phyloP scores from a whole-genome alignment of 2,329 filamentous ascomycete genomes.

The Phaeosphaeria sp. region DNA sequence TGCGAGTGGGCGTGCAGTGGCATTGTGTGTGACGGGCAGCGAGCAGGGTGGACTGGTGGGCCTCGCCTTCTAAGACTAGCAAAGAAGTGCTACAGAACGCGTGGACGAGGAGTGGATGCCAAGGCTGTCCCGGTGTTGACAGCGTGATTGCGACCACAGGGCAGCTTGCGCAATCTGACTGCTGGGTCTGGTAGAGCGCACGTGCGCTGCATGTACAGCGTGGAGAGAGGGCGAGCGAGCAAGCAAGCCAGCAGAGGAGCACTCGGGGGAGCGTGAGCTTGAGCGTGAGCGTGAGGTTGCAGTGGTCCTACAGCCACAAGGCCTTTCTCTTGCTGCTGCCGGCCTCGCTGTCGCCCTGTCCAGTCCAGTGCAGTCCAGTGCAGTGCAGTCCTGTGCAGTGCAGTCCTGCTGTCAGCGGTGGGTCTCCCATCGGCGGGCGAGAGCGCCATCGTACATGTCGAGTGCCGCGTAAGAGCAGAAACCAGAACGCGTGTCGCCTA shows the following conservation, averaged over 20 bases:
- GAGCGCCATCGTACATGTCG: too few relatives aligned
- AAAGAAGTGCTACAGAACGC: conserved; percentile 2
- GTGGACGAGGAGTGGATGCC: conserved; percentile 1
- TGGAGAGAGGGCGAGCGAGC: not conserved
- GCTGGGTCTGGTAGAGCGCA: not conserved
- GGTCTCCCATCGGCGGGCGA: not conserved
- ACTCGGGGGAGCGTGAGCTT: too few relatives aligned
- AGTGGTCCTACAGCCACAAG: not conserved
- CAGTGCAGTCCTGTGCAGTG: too few relatives aligned
- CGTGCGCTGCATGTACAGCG: not conserved
- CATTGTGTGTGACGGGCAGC: not conserved
- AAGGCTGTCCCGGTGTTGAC: too few relatives aligned
- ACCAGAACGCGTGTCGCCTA: not conserved
- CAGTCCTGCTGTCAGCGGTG: too few relatives aligned
- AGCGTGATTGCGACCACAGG: conserved; percentile 1
- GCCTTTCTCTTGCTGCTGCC: not conserved
- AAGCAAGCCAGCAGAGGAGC: not conserved
- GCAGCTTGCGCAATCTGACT: conserved; percentile 8
- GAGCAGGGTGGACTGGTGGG: not conserved
- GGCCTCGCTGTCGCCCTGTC: not conserved
- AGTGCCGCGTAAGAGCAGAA: too few relatives aligned
- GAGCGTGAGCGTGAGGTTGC: not conserved
- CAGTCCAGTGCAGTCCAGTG: too few relatives aligned
- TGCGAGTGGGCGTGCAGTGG: not conserved
- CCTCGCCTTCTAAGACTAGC: not conserved